Evolutionary conservation across 179 eudicot species (phyloP).

Genomic region (Silene vulgaris): DNA sequence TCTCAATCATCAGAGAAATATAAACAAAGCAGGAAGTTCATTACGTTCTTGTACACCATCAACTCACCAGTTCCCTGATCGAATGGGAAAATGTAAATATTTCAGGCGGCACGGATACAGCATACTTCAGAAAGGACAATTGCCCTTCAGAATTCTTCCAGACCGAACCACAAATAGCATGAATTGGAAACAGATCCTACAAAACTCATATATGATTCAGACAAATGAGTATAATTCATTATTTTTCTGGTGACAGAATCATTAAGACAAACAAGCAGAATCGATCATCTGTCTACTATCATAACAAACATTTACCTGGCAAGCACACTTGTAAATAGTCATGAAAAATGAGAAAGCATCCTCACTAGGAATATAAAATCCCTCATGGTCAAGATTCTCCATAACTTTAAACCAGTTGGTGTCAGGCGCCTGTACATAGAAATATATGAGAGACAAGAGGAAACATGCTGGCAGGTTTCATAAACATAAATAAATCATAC

Average conservation of each 20-base stretch:
- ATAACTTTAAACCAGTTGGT: conserved; percentile 68
- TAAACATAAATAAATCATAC: neutral
- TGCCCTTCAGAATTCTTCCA: conserved; percentile 91
- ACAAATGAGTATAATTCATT: neutral
- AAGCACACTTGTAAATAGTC: conserved; percentile 61
- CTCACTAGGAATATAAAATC: conserved; percentile 69
- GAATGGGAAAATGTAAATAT: conserved; percentile 73
- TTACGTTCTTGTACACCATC: conserved; percentile 2
- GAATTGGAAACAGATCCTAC: conserved; percentile 79
- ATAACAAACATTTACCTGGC: conserved; percentile 49
- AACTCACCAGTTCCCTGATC: conserved; percentile 62
- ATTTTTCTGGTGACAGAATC: neutral
- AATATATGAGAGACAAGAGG: neutral
- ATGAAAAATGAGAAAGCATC: conserved; percentile 66
- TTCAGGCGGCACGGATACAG: conserved; percentile 69
- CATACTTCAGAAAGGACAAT: conserved; percentile 74
- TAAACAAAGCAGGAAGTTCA: neutral
- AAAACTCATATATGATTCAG: conserved; percentile 13
- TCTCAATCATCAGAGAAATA: conserved; percentile 14
- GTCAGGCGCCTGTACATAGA: conserved; percentile 61
- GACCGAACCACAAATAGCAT: conserved; percentile 66
- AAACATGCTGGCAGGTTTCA: neutral
- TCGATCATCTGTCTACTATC: conserved; percentile 8
- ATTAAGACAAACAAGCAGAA: neutral
- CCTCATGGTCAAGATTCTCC: conserved; percentile 85